Base-by-base conservation (phyloP, 1,284 basidiomycete genomes). In the Marasmius sp. region DNA sequence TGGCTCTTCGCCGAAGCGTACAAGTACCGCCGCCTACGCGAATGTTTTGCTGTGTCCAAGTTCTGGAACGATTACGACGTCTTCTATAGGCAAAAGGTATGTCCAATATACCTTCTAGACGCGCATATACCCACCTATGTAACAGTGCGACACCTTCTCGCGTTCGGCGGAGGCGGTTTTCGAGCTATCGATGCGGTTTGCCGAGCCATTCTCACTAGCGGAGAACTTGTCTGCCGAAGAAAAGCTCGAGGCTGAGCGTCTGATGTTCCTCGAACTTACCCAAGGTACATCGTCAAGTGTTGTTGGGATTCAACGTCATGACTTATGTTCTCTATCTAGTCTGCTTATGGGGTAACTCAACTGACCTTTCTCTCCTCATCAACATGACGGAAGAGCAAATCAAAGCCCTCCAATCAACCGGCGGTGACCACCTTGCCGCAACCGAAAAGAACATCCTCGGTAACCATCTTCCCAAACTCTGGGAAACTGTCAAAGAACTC, bases 341-440 rank as follows among this genome's bases (percentile, higher is more conserved):
- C 61, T 96, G 94, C 71, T 82, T 97, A 22, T 96, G 94, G 94
- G 94, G 94, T 16, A 97, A 97, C 77, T 93, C 94, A n/a, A 98
- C 97, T 61, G 96, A 98, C 76, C 81, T 98, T 59, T 97, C 94
- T 2, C 85, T 98, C 38, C 84, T 98, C 60, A 98, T 98, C 79
- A 95, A 98, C 79, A 98, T 98, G 96, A 94, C 94, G 12, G 96
- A 98, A 77, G 96, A 98, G 50, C 96, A 98, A 75, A 98, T 99
- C 79, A 97, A 97, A 77, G 88, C 92, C 60, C 84, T 98, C n/a
- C 96, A 99, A 75, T 95, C 94, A 16, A 98, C 96, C 20, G 97
- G 96, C 33, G 95, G 95, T 36, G 96, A 97, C 61, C 90, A 95
- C 67, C 87, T 98, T 52, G 95, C 96, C 7, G 93, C 94, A 0